These are phyloP conservation scores for Biscogniauxia sp. DNA, from an alignment of 2,329 filamentous ascomycete genomes.

Conservation along the genomic window DNA sequence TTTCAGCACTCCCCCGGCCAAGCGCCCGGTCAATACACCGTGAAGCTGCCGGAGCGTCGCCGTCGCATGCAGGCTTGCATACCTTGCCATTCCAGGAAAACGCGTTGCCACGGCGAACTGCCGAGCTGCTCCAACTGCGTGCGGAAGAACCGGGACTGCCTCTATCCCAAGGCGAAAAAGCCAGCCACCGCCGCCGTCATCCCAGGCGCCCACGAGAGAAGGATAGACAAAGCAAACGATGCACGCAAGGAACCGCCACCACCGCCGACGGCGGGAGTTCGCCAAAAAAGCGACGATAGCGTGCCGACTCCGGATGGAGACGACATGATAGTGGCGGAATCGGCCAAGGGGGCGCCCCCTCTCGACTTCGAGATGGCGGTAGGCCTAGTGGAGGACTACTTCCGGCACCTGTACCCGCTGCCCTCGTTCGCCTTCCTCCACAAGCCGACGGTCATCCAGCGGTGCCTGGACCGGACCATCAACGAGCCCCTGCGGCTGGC, in stretches of 20 bases:
- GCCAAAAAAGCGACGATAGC: not conserved
- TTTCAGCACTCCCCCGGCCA: slow-evolving; percentile 28
- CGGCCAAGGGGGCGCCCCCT: slow-evolving; percentile 7
- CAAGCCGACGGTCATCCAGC: slow-evolving; percentile 31
- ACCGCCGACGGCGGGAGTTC: not conserved
- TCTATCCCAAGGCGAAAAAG: slow-evolving; percentile 22
- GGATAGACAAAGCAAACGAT: not conserved
- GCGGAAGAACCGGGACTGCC: slow-evolving; percentile 25
- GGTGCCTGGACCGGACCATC: slow-evolving; percentile 30
- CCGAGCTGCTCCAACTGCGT: slow-evolving; percentile 30
- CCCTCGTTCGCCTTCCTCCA: slow-evolving; percentile 37
- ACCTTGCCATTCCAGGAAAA: slow-evolving; percentile 30
- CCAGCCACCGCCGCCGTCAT: not conserved
- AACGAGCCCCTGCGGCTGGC: slow-evolving; percentile 32
- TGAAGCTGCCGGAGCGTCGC: slow-evolving; percentile 27
- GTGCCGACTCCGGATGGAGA: slow-evolving; percentile 4
- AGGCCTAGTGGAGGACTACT: slow-evolving; percentile 30
- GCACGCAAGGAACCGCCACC: not conserved
- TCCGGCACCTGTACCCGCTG: slow-evolving; percentile 31
- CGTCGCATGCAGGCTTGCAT: slow-evolving; percentile 32
- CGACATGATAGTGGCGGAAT: slow-evolving; percentile 5
- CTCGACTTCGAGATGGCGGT: slow-evolving; percentile 17
- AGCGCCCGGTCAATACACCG: slow-evolving; percentile 21
- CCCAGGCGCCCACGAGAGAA: not conserved
- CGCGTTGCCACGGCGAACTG: slow-evolving; percentile 30